Conservation (phyloP, 192 early-diverging fungal genomes). For the Coemansia sp. region DNA sequence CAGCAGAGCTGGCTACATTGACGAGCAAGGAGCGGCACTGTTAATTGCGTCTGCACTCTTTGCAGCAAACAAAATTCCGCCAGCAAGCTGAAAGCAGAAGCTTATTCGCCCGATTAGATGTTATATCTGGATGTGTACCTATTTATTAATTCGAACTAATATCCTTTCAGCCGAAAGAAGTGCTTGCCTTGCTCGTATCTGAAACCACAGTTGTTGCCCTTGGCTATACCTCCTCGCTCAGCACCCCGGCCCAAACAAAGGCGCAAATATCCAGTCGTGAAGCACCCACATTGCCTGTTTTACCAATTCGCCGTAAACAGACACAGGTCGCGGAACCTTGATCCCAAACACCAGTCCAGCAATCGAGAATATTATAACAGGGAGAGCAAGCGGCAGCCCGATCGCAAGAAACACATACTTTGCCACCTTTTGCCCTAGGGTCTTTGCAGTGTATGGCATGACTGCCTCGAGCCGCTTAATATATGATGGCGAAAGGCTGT, state of each 20-base stretch:
- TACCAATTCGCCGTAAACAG: conserved; percentile 23
- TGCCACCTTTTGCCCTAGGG: conserved; percentile 32
- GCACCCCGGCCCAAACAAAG: conserved; percentile 40
- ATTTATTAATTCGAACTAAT: not conserved
- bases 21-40: not conserved
- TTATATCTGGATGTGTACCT: conserved; percentile 4
- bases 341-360: conserved; percentile 26
- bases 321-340: conserved; percentile 27
- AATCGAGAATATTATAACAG: conserved; percentile 12
- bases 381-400: conserved; percentile 24
- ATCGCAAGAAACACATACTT: conserved; percentile 25
- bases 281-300: conserved; percentile 26
- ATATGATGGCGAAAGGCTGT: conserved; percentile 37
- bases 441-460: conserved; percentile 26
- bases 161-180: conserved; percentile 10
- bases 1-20: conserved; percentile 5
- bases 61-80: conserved; percentile 12
- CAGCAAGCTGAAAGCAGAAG: conserved; percentile 4
- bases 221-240: not conserved
- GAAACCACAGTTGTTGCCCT: not conserved
- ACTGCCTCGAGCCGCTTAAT: conserved; percentile 29
- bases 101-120: not conserved
- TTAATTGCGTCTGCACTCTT: conserved; percentile 10
- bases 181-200: not conserved
- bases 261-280: conserved; percentile 38